Evolutionary conservation across 225 moss, liverwort and hornwort genomes (phyloP), one percentile per base, ranked within the genome.

Genomic region (Takakia lepidozioides): DNA sequence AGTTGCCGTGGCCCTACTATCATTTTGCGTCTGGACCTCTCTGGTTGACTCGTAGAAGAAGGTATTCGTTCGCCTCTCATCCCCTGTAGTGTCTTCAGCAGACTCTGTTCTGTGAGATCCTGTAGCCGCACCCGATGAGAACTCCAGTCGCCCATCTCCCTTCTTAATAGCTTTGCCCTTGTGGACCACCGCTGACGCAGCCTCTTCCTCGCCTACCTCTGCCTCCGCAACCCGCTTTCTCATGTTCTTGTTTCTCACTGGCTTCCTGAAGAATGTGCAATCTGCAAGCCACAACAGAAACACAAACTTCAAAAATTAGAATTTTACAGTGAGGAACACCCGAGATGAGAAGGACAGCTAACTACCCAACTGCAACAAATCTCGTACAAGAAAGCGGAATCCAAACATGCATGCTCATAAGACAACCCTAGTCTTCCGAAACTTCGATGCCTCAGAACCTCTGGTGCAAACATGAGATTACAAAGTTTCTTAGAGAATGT

Each of bases 1-100:
- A 11, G 82, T 87, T 1, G 95, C 91, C 5, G 95, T 98, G 5
- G 95, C 91, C 46, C 82, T 73, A 22, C 71, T 87, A 17, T 98
- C 95, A 11, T 74, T 82, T 26, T 85, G 80, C 0, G 82, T 98
- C 53, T 98, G 91, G 13, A 98, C 62, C 56, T 59, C 72, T 26
- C 78, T 68, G 1, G 82, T 66, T 2, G 95, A 98, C 53, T 91
- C 90, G 21, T 63, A 90, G 3, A 71, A 72, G 25, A 90, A 95
- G 6, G 69, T 71, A 5, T 73, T 61, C 46, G 47, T 68, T 34
- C 69, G 60, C 43, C 19, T n/a, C 18, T 74, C 67, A 1, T 54
- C 58, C 0, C 35, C 49, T 13, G 9, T 40, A 0, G 43, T 38
- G 0, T 15, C 39, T 1, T 52, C 44, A 1, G 4, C 27, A 23